These are phyloP conservation scores for Ophiostoma quercus DNA, from an alignment of 2,329 filamentous ascomycete genomes.

Conservation along the genomic window DNA sequence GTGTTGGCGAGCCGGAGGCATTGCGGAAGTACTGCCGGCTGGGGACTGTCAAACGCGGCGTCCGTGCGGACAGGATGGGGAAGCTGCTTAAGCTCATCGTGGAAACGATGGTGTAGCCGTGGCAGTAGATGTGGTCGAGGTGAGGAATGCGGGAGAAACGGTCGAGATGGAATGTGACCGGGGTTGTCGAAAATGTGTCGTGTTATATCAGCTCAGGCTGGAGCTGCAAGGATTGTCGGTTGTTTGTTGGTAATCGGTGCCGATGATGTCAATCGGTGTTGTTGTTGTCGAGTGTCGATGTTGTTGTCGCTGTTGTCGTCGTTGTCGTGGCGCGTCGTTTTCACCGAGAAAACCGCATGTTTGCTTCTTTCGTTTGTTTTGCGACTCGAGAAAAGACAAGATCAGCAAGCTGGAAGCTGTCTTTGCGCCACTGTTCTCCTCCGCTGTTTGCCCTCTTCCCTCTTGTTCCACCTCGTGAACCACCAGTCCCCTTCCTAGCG, in stretches of 20 bases:
- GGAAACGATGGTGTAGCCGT: neutral
- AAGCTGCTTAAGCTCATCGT: constrained; percentile 34
- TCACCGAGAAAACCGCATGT: constrained; percentile 5
- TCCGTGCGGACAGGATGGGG: constrained; percentile 34
- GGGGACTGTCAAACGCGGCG: constrained; percentile 36
- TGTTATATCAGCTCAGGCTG: neutral
- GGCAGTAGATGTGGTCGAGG: neutral
- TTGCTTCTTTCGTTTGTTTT: constrained; percentile 6
- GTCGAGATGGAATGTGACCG: constrained; percentile 7
- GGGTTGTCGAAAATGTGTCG: neutral
- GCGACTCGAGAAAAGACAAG: constrained; percentile 5
- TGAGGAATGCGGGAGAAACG: neutral
- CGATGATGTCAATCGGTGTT: neutral
- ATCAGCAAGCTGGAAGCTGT: constrained; percentile 9
- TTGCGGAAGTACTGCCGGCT: constrained; percentile 38
- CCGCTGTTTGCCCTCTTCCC: neutral
- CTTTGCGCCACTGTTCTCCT: neutral
- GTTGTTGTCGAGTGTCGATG: neutral
- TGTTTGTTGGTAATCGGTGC: neutral
- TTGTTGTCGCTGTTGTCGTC: neutral
- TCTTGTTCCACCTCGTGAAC: constrained; percentile 8
- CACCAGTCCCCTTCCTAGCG: neutral
- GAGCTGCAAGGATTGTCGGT: neutral
- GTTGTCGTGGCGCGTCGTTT: neutral
- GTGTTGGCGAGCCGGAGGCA: constrained; percentile 43